Conservation (phyloP, 2,329 filamentous ascomycete genomes). For the Cladosporium phlei region DNA sequence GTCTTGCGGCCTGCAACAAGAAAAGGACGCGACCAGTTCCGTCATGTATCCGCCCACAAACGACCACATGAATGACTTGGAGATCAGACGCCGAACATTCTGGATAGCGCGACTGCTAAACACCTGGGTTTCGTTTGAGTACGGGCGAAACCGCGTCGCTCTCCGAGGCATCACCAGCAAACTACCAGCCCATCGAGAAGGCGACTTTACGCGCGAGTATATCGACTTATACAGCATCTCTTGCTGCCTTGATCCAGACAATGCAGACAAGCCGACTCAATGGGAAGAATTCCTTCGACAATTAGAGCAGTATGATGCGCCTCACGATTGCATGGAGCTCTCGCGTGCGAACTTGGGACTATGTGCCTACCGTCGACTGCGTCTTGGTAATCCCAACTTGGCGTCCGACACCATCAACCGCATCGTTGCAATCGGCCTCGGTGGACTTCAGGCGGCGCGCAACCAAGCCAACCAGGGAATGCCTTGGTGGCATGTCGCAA, state of each 20-base stretch:
- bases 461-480: constrained; percentile 41
- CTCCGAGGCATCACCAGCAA: constrained; percentile 44
- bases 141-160: constrained; percentile 50
- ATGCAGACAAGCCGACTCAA: constrained; percentile 25
- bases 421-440: constrained; percentile 44
- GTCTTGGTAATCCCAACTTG: constrained; percentile 47
- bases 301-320: constrained; percentile 28
- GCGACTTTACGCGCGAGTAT: constrained; percentile 46
- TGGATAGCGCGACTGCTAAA: constrained; percentile 54
- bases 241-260: constrained; percentile 50
- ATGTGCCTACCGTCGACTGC: constrained; percentile 52
- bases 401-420: constrained; percentile 41
- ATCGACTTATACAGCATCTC: constrained; percentile 51
- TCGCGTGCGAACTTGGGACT: constrained; percentile 53
- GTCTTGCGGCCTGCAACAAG: constrained; percentile 46
- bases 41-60: constrained; percentile 24
- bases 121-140: constrained; percentile 56
- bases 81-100: constrained; percentile 34
- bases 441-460: constrained; percentile 46
- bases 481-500: constrained; percentile 58
- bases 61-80: constrained; percentile 21
- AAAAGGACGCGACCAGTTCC: constrained; percentile 26
- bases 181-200: constrained; percentile 36
- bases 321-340: constrained; percentile 29
- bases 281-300: constrained; percentile 32